Base-by-base conservation (phyloP, 2,329 filamentous ascomycete species). In the Fusarium austroafricanum region DNA sequence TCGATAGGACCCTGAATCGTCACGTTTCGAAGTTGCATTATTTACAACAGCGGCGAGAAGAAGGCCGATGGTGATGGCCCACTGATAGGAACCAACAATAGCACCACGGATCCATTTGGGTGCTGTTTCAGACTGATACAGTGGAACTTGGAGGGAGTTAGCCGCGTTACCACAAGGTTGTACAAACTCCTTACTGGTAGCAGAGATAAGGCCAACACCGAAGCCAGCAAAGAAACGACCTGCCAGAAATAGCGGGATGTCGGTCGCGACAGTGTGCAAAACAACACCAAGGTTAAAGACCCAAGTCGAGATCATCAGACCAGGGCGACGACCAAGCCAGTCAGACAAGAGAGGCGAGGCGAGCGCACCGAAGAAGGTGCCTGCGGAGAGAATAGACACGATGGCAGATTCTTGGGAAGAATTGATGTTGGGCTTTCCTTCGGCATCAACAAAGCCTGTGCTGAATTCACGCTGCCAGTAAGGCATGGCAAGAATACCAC, bases 341-440 rank as follows among this genome's bases (percentile, higher is more conserved):
- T 93, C 91, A 20, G 87, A 88, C 37, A 92, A 71, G 50, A 88
- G 82, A 12, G 87, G 86, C 0, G 87, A 88, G 11, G 76, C 78
- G n/a, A 94, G 83, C 11, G 91, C 87, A 33, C 92, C 92, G 67
- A 93, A 90, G 79, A 94, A 94, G 5, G 91, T 93, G 50, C 91
- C 91, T 10, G 89, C 90, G 0, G 90, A 93, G 17, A 94, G 84
- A 69, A 93, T 93, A 8, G 91, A 92, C 28, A 92, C 90, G 57
- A 92, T 88, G 33, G 87, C 82, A 0, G 90, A 91, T 44, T 87
- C 82, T 60, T 88, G 83, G 0, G 83, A 80, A 1, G 89, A 81
- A 3, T 81, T 83, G 28, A 89, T 64, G 45, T 67, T 72, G 3
- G 53, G 68, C 18, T 74, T 61, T 23, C 69, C 71, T 2, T 75